A percentile compares a stretch with the other conserved stretches of the same genome.
These are phyloP conservation scores for Podospora comata DNA, from an alignment of 495 filamentous ascomycete genomes.

Conservation along the genomic window DNA sequence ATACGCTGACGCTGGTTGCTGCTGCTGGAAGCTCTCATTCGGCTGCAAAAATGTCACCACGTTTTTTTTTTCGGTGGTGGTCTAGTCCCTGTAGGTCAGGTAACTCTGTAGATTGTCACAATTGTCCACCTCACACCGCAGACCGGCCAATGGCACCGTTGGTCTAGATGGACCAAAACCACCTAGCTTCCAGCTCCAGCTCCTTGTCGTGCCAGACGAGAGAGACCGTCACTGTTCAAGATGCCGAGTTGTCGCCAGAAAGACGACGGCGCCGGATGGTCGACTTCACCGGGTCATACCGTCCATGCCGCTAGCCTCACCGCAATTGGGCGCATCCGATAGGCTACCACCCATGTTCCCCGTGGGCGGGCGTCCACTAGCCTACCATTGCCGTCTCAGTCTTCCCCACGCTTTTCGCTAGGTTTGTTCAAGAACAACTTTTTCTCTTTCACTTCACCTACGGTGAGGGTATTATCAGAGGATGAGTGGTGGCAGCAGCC, in stretches of 20 bases:
- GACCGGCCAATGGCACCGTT: slow-evolving; percentile 23
- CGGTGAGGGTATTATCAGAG: neutral
- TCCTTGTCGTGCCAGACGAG: neutral
- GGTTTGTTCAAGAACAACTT: too few species aligned
- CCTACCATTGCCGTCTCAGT: too few species aligned
- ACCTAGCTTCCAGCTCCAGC: neutral
- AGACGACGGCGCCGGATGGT: slow-evolving; percentile 15
- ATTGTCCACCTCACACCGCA: slow-evolving; percentile 25
- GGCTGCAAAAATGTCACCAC: slow-evolving; percentile 10
- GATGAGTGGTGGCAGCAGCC: neutral
- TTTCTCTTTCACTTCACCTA: neutral
- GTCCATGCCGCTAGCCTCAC: slow-evolving; percentile 35
- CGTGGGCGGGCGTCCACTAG: slow-evolving; percentile 14
- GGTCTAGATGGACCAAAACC: neutral
- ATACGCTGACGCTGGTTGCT: neutral
- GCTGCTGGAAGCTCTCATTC: neutral
- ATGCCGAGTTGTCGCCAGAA: slow-evolving; percentile 4
- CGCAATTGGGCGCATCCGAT: slow-evolving; percentile 31
- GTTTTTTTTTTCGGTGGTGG: slow-evolving; percentile 1
- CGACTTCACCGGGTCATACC: slow-evolving; percentile 29
- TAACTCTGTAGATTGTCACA: neutral
- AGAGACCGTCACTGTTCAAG: neutral
- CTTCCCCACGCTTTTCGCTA: neutral
- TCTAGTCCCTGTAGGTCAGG: slow-evolving; percentile 21
- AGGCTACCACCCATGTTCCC: slow-evolving; percentile 24